Evolutionary conservation across 176 grass and related monocot genomes (phyloP).

Genomic region (Phyllostachys edulis): DNA sequence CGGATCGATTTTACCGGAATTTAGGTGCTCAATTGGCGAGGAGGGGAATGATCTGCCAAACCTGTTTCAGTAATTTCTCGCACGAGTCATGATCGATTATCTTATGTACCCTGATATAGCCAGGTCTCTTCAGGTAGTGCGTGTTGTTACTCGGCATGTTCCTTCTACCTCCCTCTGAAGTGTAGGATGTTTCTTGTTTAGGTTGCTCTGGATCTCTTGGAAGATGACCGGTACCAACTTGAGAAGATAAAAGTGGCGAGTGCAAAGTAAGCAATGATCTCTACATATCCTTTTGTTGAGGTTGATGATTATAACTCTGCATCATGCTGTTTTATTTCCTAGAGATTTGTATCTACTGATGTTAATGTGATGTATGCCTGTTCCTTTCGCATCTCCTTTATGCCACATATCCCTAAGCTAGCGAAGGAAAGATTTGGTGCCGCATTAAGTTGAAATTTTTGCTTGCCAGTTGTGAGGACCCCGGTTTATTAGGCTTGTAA

Average conservation of each 20-base stretch:
- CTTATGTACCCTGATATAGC: not conserved
- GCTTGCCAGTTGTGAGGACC: too few species aligned
- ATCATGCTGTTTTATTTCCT: too few species aligned
- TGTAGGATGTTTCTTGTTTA: not conserved
- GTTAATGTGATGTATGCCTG: not conserved
- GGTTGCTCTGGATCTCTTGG: constrained; percentile 81
- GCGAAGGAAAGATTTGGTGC: too few species aligned
- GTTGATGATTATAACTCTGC: too few species aligned
- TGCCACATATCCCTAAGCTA: not conserved
- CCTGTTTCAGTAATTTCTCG: too few species aligned
- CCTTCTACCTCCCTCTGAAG: too few species aligned
- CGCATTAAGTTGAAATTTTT: too few species aligned
- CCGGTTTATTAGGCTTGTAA: too few species aligned
- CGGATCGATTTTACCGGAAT: too few species aligned
- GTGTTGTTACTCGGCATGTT: not conserved
- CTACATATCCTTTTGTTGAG: not conserved
- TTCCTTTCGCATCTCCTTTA: not conserved
- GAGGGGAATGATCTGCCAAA: too few species aligned
- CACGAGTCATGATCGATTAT: not conserved
- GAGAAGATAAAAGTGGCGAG: constrained; percentile 58
- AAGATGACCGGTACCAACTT: constrained; percentile 61
- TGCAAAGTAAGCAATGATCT: constrained; percentile 42
- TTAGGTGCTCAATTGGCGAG: too few species aligned
- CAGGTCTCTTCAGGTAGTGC: not conserved
- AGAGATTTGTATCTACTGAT: not conserved